Percentiles rank a stretch among this genome's conserved stretches.
Conservation (phyloP, 495 filamentous ascomycete genomes). For the Annulohypoxylon maeteangense region DNA sequence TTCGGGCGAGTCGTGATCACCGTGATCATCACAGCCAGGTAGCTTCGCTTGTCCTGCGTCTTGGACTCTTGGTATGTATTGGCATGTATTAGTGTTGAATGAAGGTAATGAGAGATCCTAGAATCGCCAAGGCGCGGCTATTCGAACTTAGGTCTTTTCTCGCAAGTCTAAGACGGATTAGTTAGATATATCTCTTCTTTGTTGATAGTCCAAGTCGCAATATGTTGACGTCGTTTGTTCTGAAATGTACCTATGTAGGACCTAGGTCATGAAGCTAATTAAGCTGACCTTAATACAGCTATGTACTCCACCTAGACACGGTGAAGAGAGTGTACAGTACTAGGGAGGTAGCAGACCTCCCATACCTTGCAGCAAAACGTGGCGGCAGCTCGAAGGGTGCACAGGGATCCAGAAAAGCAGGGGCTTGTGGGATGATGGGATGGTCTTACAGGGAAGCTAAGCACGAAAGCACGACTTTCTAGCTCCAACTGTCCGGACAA, state of each 20-base stretch:
- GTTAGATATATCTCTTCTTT: slow-evolving; percentile 26
- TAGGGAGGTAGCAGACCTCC: not conserved
- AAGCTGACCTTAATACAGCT: slow-evolving; percentile 3
- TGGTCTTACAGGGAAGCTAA: not conserved
- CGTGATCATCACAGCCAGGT: slow-evolving; percentile 14
- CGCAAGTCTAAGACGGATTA: slow-evolving; percentile 1
- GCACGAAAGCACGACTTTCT: not conserved
- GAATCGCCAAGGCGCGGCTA: slow-evolving; percentile 15
- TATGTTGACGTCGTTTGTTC: slow-evolving; percentile 30
- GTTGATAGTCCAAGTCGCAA: not conserved
- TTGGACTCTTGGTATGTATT: slow-evolving; percentile 31
- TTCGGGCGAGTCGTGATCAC: slow-evolving; percentile 20
- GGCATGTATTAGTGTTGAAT: not conserved
- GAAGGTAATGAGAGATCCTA: slow-evolving; percentile 6
- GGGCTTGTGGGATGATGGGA: not conserved
- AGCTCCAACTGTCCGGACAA: not conserved
- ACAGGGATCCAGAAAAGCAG: slow-evolving; percentile 14
- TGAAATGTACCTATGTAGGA: slow-evolving; percentile 11
- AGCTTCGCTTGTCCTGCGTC: slow-evolving; percentile 15
- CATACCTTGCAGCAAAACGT: slow-evolving; percentile 39
- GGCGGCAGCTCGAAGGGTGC: slow-evolving; percentile 37
- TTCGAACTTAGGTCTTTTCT: slow-evolving; percentile 2
- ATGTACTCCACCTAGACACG: slow-evolving; percentile 28
- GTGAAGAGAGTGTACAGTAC: slow-evolving; percentile 16
- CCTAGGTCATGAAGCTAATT: not conserved